phyloP scores from a whole-genome alignment of 139 green algal species.

The Coelastrella sp. region DNA sequence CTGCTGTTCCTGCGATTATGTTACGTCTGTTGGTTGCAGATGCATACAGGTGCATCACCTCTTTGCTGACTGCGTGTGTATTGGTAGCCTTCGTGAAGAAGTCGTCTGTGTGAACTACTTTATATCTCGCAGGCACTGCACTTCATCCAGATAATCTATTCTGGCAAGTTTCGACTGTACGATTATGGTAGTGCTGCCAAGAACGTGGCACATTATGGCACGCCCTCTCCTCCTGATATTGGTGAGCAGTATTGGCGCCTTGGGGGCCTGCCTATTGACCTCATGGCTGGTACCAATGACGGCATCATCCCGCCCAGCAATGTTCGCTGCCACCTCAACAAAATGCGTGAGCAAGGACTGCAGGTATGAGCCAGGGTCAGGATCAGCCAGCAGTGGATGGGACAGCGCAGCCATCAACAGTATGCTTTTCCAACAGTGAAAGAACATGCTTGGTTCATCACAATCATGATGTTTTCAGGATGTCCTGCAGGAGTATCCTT shows the following conservation, averaged over 20 bases:
- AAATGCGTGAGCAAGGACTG: constrained; percentile 70
- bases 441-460: too few relatives aligned
- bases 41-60: too few relatives aligned
- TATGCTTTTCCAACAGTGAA: too few relatives aligned
- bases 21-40: too few relatives aligned
- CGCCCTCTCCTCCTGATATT: constrained; percentile 42
- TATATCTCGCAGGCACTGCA: constrained; percentile 55
- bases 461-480: too few relatives aligned
- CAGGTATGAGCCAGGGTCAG: too few relatives aligned
- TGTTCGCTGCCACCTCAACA: constrained; percentile 72
- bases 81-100: too few relatives aligned
- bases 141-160: constrained; percentile 69
- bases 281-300: constrained; percentile 84
- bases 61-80: too few relatives aligned
- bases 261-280: constrained; percentile 87
- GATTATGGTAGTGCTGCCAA: constrained; percentile 80
- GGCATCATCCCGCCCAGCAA: constrained; percentile 82
- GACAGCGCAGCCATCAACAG: too few relatives aligned
- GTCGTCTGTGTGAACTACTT: too few relatives aligned
- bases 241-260: constrained; percentile 37
- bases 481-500: too few relatives aligned
- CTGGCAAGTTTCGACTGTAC: constrained; percentile 83
- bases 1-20: too few relatives aligned
- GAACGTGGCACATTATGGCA: constrained; percentile 80
- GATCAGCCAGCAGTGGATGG: background rate